phyloP scores from a whole-genome alignment of 1,284 basidiomycete genomes.

The Omphalotus olearius region DNA sequence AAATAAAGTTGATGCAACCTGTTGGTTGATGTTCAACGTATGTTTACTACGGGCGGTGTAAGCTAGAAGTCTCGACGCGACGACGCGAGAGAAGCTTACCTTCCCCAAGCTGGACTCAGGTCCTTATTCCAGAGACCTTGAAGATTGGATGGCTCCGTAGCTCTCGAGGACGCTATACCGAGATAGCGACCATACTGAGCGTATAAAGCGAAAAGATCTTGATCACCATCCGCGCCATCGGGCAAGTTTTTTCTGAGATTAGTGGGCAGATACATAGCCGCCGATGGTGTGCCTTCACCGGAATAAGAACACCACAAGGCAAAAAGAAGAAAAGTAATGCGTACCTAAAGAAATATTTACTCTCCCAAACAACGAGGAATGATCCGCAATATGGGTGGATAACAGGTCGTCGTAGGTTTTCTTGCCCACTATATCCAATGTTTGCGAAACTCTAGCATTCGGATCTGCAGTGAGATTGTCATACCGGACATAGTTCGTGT shows the following conservation, averaged over 20 bases:
- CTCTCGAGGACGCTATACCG: conserved; percentile 15
- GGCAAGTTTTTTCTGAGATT: conserved; percentile 12
- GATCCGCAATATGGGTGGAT: conserved; percentile 13
- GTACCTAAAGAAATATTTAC: conserved; percentile 15
- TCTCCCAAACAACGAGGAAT: conserved; percentile 14
- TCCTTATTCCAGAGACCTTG: conserved; percentile 20
- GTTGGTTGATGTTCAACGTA: conserved; percentile 17
- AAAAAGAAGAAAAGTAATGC: not conserved
- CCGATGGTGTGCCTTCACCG: conserved; percentile 11
- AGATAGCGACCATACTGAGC: conserved; percentile 16
- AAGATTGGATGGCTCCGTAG: conserved; percentile 14
- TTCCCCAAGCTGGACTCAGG: conserved; percentile 16
- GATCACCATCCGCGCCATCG: conserved; percentile 14
- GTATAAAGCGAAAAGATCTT: conserved; percentile 14
- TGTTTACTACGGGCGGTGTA: conserved; percentile 8
- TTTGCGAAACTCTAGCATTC: conserved; percentile 5
- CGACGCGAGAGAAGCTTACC: conserved; percentile 7
- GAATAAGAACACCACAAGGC: not conserved
- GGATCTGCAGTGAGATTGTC: conserved; percentile 14
- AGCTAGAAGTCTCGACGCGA: no score
- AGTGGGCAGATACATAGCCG: conserved; percentile 14
- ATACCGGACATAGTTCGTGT: conserved; percentile 16
- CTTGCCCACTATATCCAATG: conserved; percentile 8
- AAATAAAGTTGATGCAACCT: conserved; percentile 2
- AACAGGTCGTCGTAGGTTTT: conserved; percentile 13